Evolutionary conservation across 108 stramenopile species (phyloP).

Genomic region (Cylindrotheca fusiformis): DNA sequence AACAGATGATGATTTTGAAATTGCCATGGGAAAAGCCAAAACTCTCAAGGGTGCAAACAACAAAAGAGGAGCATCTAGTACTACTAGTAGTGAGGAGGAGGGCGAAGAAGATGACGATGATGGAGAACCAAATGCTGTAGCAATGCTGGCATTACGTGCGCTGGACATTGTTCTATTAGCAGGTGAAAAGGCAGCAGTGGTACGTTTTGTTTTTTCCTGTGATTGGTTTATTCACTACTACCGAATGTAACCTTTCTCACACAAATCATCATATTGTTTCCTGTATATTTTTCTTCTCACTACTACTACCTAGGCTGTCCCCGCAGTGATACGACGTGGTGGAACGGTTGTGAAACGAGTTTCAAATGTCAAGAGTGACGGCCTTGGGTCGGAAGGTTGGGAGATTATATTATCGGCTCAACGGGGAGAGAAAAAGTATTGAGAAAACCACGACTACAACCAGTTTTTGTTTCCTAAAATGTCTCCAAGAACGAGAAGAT

Average conservation of each 20-base stretch:
- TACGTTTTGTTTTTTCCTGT: constrained; percentile 6
- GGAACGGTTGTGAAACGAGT: background rate
- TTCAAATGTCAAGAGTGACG: background rate
- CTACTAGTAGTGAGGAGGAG: too few relatives aligned
- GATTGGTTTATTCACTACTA: too few relatives aligned
- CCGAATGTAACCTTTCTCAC: too few relatives aligned
- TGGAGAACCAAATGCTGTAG: constrained; percentile 30
- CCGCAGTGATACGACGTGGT: background rate
- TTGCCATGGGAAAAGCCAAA: constrained; percentile 48
- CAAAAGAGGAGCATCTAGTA: background rate
- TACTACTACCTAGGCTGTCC: constrained; percentile 29
- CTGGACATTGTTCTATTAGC: constrained; percentile 67
- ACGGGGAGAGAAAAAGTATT: constrained; percentile 10
- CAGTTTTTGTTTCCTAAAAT: too few relatives aligned
- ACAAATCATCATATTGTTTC: too few relatives aligned
- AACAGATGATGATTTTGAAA: constrained; percentile 64
- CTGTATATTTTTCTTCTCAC: too few relatives aligned
- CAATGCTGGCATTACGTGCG: constrained; percentile 44
- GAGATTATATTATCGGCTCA: constrained; percentile 3
- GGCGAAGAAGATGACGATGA: constrained; percentile 31
- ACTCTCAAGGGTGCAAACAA: constrained; percentile 21
- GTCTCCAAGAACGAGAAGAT: too few relatives aligned
- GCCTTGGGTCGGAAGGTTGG: constrained; percentile 15
- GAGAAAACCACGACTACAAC: too few relatives aligned
- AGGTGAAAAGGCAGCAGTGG: constrained; percentile 61